These are phyloP conservation scores for Pseudomassariella vexata DNA, from an alignment of 2,329 filamentous ascomycete species.

Conservation along the genomic window DNA sequence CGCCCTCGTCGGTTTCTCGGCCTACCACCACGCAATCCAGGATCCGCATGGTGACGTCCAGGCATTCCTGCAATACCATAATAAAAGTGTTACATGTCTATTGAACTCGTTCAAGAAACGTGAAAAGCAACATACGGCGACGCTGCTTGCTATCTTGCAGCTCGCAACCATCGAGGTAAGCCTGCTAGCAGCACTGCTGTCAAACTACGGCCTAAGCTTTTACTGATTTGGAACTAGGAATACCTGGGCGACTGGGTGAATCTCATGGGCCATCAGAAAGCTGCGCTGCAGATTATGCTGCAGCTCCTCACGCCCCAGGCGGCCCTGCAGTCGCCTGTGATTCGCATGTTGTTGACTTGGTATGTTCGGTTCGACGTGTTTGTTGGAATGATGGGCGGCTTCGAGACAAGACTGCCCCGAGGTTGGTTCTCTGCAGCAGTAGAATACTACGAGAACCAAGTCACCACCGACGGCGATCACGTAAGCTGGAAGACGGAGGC, in stretches of 20 bases:
- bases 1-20: conserved; percentile 80
- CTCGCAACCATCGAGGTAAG: conserved; percentile 87
- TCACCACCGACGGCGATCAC: conserved; percentile 53
- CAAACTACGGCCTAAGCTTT: conserved; percentile 1
- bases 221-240: conserved; percentile 53
- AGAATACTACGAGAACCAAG: conserved; percentile 56
- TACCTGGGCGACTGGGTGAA: conserved; percentile 95
- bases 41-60: conserved; percentile 68
- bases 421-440: conserved; percentile 71
- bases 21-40: conserved; percentile 74
- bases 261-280: conserved; percentile 85
- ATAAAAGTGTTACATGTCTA: conserved; percentile 75
- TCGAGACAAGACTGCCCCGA: conserved; percentile 64
- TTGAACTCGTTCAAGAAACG: conserved; percentile 65
- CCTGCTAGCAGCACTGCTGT: conserved; percentile 9
- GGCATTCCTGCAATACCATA: conserved; percentile 84
- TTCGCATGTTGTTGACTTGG: conserved; percentile 77
- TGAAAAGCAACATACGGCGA: conserved; percentile 66
- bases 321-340: conserved; percentile 63
- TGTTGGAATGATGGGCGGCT: conserved; percentile 75
- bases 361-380: conserved; percentile 86
- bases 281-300: conserved; percentile 75
- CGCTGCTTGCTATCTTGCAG: conserved; percentile 81
- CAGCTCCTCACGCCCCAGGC: conserved; percentile 73
- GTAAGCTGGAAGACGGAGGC: conserved; percentile 62